Evolutionary conservation across 495 filamentous ascomycete species (phyloP).

Genomic region (Collariella sp.): DNA sequence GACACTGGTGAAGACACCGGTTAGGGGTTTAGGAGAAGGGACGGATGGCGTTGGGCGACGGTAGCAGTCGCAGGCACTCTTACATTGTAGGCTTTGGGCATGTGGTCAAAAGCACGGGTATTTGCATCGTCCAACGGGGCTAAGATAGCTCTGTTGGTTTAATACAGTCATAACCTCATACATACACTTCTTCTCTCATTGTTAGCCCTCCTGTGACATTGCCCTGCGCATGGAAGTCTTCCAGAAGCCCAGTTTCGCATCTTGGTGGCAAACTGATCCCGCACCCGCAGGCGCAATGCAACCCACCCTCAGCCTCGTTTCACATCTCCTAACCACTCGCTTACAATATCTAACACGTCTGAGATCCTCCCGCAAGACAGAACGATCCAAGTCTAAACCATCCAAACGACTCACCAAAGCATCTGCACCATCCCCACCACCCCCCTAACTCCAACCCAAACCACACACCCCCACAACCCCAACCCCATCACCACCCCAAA

Average conservation of each 20-base stretch:
- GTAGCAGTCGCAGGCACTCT: neutral
- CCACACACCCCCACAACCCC: neutral
- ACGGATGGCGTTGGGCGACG: slow-evolving; percentile 3
- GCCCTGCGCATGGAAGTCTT: too few species aligned
- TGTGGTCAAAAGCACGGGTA: neutral
- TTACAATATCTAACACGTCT: neutral
- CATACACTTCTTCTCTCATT: too few species aligned
- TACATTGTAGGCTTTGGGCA: neutral
- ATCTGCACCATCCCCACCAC: neutral
- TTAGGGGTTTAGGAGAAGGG: neutral
- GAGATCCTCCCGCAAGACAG: neutral
- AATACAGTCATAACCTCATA: neutral
- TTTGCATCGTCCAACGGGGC: neutral
- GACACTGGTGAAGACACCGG: neutral
- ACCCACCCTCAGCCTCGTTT: neutral
- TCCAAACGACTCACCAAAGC: neutral
- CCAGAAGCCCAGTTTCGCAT: too few species aligned
- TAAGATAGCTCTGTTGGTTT: neutral
- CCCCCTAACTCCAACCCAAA: neutral
- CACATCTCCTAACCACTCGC: neutral
- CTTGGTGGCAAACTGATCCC: too few species aligned
- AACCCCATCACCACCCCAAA: slow-evolving; percentile 31
- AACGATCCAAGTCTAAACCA: neutral
- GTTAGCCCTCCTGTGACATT: too few species aligned
- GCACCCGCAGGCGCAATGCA: neutral